Base-by-base conservation (phyloP, 495 filamentous ascomycete genomes). In the Neurospora sp. region DNA sequence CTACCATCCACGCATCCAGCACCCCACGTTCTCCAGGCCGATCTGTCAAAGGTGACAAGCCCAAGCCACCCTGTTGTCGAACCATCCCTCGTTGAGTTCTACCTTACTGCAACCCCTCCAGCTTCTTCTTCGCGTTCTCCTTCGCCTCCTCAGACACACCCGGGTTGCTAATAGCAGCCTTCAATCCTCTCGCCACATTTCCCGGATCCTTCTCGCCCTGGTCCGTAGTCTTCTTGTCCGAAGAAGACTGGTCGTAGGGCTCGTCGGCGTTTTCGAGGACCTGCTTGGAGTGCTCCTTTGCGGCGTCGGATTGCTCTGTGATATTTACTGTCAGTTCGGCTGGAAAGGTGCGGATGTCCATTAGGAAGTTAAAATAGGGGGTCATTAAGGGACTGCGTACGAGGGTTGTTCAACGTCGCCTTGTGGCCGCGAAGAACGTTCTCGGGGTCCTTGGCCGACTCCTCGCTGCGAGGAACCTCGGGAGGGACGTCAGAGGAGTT, bases 111-210 rank as follows among this genome's bases (percentile, higher is more conserved):
- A 45, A 2, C 18, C 42, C 42, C 2, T 59, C 65, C 71, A 82
- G 41, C 74, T 78, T 80, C 71, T 86, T 77, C 74, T 81, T 77
- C 3, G 83, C 85, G 37, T 77, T 81, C 68, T 84, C 78, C 77
- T 85, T 86, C 12, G 85, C 84, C 69, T 84, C 81, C 22, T 84
- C 79, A 3, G 85, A 85, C 0, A 85, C 85, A 39, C 83, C 80
- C 5, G 83, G 84, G 71, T 86, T 86, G 69, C 76, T 84, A 16
- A 83, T 75, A 8, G 82, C 78, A 31, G 82, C 79, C 72, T 86
- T 86, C n/a, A 83, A 75, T 39, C 83, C 83, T n/a, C 83, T 75
- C 38, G 80, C 79, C 20, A 85, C 80, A 53, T 85, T 84, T 18
- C 78, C 77, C 0, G 81, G 78, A 40, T 86, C 81, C 74, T 86